phyloP scores from a whole-genome alignment of 805 yeast genomes.

The Candida berthetii region DNA sequence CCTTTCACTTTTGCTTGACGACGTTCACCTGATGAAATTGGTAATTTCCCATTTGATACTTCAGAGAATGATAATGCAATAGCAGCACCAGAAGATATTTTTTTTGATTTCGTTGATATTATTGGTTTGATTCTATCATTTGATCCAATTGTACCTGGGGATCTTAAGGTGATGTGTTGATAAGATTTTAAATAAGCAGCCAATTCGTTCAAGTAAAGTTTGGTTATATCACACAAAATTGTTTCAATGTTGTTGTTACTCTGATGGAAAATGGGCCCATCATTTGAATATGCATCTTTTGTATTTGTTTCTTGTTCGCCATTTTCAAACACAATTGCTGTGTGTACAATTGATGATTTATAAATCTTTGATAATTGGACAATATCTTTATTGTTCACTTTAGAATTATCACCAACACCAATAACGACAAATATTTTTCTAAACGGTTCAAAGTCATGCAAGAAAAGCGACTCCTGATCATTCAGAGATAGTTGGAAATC shows the following conservation, averaged over 20 bases:
- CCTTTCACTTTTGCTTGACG: slow-evolving; percentile 51
- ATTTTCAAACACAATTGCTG: slow-evolving; percentile 43
- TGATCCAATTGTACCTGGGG: slow-evolving; percentile 65
- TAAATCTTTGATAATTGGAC: slow-evolving; percentile 36
- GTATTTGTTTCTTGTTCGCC: background rate
- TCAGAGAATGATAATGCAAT: slow-evolving; percentile 16
- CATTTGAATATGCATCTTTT: slow-evolving; percentile 1
- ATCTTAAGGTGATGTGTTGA: slow-evolving; percentile 72
- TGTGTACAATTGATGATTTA: slow-evolving; percentile 51
- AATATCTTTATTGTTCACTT: slow-evolving; percentile 21
- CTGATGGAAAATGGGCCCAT: slow-evolving; percentile 6
- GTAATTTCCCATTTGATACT: slow-evolving; percentile 27
- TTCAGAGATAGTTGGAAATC: slow-evolving; percentile 41
- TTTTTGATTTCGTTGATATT: slow-evolving; percentile 34
- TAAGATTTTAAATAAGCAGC: slow-evolving; percentile 68
- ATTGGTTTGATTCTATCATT: slow-evolving; percentile 33
- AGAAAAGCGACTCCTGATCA: slow-evolving; percentile 53
- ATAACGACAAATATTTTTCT: slow-evolving; percentile 66
- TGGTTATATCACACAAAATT: slow-evolving; percentile 65
- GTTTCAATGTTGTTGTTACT: slow-evolving; percentile 41
- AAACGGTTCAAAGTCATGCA: slow-evolving; percentile 88
- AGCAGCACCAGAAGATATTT: slow-evolving; percentile 23
- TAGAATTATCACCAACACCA: slow-evolving; percentile 29
- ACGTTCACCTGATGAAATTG: slow-evolving; percentile 26
- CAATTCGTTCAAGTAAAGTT: slow-evolving; percentile 55